A percentile compares a stretch with the other conserved stretches of the same genome.
Evolutionary conservation across 192 early-diverging fungal genomes (phyloP).

Genomic region (Kappamyces sp.): DNA sequence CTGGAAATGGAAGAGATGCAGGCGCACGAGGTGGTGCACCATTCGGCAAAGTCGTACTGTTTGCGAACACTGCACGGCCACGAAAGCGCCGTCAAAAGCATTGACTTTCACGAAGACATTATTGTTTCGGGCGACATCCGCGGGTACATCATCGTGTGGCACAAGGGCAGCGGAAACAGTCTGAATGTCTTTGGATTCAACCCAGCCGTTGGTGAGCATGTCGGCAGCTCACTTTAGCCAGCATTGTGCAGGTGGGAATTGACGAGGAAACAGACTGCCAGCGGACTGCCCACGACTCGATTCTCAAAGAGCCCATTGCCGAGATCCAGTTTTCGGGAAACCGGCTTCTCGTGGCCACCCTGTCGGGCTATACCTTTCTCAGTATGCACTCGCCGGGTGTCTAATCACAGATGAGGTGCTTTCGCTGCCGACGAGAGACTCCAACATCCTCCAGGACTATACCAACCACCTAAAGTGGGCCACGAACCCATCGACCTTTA

Average conservation of each 20-base stretch:
- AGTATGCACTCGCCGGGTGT: no score
- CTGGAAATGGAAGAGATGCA: neutral
- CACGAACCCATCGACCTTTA: neutral
- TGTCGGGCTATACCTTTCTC: slow-evolving; percentile 6
- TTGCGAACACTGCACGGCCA: slow-evolving; percentile 31
- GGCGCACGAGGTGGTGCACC: neutral
- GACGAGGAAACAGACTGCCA: neutral
- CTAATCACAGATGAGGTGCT: neutral
- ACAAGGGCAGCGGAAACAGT: slow-evolving; percentile 33
- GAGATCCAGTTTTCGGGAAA: neutral
- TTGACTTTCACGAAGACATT: slow-evolving; percentile 22
- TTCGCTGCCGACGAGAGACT: neutral
- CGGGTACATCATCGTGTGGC: slow-evolving; percentile 29
- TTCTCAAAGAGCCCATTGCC: slow-evolving; percentile 12
- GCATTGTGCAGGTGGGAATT: neutral
- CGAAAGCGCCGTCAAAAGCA: slow-evolving; percentile 26
- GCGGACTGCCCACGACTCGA: neutral
- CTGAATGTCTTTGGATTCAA: slow-evolving; percentile 19
- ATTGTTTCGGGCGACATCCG: slow-evolving; percentile 29
- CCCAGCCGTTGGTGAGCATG: neutral
- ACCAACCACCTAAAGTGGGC: slow-evolving; percentile 1
- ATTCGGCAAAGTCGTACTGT: neutral
- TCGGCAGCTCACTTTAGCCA: no score
- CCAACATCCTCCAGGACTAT: neutral
- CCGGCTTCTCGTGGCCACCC: slow-evolving; percentile 5